Base-by-base conservation (phyloP, 2,329 filamentous ascomycete genomes). In the Onygenales sp. region DNA sequence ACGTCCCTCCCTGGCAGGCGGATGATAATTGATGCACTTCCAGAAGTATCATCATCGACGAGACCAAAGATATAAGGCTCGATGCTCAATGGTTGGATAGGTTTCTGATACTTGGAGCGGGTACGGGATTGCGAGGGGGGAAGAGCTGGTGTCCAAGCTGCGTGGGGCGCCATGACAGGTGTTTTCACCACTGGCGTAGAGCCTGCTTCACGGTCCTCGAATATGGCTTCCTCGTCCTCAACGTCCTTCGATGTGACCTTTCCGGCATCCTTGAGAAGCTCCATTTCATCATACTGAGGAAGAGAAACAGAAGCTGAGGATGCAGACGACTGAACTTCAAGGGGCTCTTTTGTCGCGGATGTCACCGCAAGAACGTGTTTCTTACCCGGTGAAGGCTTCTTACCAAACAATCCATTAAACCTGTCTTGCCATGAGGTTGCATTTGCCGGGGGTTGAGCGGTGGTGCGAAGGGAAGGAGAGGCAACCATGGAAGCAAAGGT, bases 181-280 rank as follows among this genome's bases (percentile, higher is more conserved):
- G 90, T 71, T 52, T 79, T 80, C 27, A 90, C 82, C 21, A 80
- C 77, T 0, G 86, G 86, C n/a, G 88, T 70, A 6, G 86, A 90
- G 3, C 86, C 86, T 74, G 87, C 87, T 66, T 90, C 86, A 62
- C 87, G 85, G 63, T 89, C 85, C 63, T 88, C 87, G 58, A 91
- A 91, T 58, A 87, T 88, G 56, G 87, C 85, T 60, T 90, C 87
- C 2, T 87, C 84, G 58, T 89, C 86, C 5, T 86, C 85, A 70
- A 88, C 85, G 47, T 82, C 82, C 63, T 85, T 87, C 3, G 82
- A 83, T 13, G 75, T 76, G 17, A 78, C 65, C 33, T 76, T 74
- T 47, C 72, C 71, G 52, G 73, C 69, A 46, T 74, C 73, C 32
- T 67, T 65, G 14, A 63, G 72, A 4, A 60, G 52, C 48, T 63